Conservation (phyloP, 345 rosid species). For the Eucalyptus marginata region DNA sequence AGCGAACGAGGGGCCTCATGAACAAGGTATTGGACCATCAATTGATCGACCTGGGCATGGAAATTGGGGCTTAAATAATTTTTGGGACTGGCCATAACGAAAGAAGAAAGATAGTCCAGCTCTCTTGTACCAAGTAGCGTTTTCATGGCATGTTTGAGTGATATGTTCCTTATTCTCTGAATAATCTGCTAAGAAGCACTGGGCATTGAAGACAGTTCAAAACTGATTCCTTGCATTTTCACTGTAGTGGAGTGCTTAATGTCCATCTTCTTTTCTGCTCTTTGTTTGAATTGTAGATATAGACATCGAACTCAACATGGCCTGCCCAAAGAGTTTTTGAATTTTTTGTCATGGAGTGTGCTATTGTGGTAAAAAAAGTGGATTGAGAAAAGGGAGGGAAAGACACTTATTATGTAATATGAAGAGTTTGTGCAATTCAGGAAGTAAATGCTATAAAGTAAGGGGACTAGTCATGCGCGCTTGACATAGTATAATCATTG, state of each 20-base stretch:
- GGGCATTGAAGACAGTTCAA: not conserved
- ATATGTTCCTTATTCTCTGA: not conserved
- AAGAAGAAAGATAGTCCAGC: not conserved
- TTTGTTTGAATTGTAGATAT: not conserved
- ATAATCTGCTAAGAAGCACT: not conserved
- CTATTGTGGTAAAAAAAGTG: not conserved
- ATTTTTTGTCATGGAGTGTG: not conserved
- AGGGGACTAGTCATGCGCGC: not conserved
- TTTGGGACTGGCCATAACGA: not conserved
- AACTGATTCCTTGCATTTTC: not conserved
- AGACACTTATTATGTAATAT: not conserved
- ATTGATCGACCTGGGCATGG: not conserved
- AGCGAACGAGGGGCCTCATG: constrained; percentile 16
- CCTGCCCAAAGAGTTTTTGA: not conserved
- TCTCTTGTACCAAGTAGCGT: not conserved
- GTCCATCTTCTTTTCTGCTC: not conserved
- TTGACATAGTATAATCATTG: not conserved
- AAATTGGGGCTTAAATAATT: not conserved
- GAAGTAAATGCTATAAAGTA: not conserved
- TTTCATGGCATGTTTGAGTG: not conserved
- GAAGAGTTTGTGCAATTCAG: not conserved
- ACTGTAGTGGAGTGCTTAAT: not conserved
- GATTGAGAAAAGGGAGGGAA: not conserved
- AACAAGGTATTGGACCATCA: constrained; percentile 21
- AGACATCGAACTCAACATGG: not conserved